These are phyloP conservation scores for Goffeauzyma gilvescens DNA, from an alignment of 768 basidiomycete species.

Conservation along the genomic window DNA sequence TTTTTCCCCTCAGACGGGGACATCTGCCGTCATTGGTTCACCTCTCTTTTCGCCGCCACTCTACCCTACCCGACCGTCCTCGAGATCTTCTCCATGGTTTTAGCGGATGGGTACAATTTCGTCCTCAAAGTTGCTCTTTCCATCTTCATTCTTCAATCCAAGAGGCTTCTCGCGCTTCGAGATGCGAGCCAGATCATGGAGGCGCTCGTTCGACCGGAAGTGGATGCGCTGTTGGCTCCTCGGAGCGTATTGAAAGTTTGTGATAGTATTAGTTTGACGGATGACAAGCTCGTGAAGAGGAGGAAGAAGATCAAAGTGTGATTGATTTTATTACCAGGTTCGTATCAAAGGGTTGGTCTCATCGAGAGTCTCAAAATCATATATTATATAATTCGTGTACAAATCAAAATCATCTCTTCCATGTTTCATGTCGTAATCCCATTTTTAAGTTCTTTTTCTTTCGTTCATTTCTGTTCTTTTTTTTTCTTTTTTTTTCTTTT, in stretches of 20 bases:
- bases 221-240: background rate
- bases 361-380: too few species aligned
- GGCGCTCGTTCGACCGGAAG: background rate
- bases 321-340: too few species aligned
- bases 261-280: background rate
- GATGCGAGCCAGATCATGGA: background rate
- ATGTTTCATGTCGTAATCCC: too few species aligned
- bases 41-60: background rate
- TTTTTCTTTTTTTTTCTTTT: too few species aligned
- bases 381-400: too few species aligned
- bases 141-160: background rate
- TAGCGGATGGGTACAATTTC: background rate
- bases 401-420: too few species aligned
- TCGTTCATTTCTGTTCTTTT: too few species aligned
- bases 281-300: background rate
- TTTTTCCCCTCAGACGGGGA: too few species aligned
- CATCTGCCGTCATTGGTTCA: too few species aligned
- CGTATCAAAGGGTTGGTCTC: too few species aligned
- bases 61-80: slow-evolving; percentile 1
- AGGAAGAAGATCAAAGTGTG: too few species aligned
- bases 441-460: too few species aligned
- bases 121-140: background rate
- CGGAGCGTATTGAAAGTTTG: background rate
- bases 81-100: background rate
- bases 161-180: background rate